These are phyloP conservation scores for Gaultheria prostrata DNA, from an alignment of 148 eudicot genomes.

Conservation along the genomic window DNA sequence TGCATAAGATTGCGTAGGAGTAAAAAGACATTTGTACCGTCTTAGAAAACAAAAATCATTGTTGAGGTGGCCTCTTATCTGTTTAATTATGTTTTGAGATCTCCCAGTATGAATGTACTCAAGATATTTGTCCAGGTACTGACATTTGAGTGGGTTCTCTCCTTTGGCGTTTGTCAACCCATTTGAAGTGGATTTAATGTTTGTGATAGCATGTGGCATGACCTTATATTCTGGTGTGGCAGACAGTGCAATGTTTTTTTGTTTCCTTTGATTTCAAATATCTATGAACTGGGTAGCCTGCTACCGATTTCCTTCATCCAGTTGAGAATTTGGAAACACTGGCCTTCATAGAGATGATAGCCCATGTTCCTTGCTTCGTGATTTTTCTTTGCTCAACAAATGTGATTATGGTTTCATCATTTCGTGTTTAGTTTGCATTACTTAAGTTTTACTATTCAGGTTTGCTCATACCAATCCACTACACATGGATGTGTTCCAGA, in stretches of 20 bases:
- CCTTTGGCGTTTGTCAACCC: not conserved
- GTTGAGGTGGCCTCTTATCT: not conserved
- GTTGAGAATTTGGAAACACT: not conserved
- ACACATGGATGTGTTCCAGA: slow-evolving; percentile 90
- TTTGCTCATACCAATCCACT: slow-evolving; percentile 98
- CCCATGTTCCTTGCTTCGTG: not conserved
- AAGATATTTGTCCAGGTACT: not conserved
- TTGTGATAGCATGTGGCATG: not conserved
- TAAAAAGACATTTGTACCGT: not conserved
- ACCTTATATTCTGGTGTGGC: not conserved
- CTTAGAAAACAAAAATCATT: not conserved
- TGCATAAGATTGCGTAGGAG: not conserved
- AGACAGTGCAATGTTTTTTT: not conserved
- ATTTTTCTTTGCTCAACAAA: not conserved
- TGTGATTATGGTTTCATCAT: not conserved
- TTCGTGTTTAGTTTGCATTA: not conserved
- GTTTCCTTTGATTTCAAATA: not conserved
- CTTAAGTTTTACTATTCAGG: slow-evolving; percentile 41
- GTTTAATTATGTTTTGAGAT: not conserved
- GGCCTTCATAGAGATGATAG: not conserved
- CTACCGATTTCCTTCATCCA: not conserved
- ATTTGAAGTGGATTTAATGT: not conserved
- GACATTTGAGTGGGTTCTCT: not conserved
- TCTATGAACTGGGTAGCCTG: not conserved
- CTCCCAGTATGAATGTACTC: not conserved